Evolutionary conservation across 306 rosid species (phyloP).

Genomic region (Lotus japonicus): DNA sequence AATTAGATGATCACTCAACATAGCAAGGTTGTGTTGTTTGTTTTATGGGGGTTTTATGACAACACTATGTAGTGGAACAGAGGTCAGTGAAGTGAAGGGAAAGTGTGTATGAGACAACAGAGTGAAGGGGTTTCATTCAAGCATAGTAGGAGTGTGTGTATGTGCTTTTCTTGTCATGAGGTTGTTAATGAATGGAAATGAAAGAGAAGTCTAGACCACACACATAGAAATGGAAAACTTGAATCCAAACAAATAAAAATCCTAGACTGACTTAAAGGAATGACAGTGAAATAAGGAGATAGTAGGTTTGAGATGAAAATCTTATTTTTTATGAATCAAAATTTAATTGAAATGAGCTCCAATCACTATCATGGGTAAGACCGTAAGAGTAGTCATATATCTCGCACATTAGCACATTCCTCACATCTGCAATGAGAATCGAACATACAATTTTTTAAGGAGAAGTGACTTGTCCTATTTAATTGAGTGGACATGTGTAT

Average conservation of each 20-base stretch:
- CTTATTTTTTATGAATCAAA: too few species aligned
- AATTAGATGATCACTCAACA: constrained; percentile 44
- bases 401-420: too few species aligned
- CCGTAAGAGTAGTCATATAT: too few species aligned
- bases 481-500: too few species aligned
- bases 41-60: not conserved
- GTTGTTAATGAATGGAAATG: constrained; percentile 9
- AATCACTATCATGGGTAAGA: too few species aligned
- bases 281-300: not conserved
- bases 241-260: not conserved
- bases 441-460: too few species aligned
- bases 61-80: not conserved
- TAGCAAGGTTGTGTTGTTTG: constrained; percentile 10
- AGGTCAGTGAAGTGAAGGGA: not conserved
- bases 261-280: not conserved
- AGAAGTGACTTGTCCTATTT: too few species aligned
- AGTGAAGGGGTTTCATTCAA: constrained; percentile 14
- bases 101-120: not conserved
- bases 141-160: not conserved
- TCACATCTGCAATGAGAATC: too few species aligned
- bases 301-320: constrained; percentile 8
- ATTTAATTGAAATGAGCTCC: too few species aligned
- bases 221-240: not conserved
- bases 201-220: constrained; percentile 24
- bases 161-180: not conserved